Evolutionary conservation across 768 basidiomycete species (phyloP), one percentile per base, ranked within the genome.

Genomic region (Auricularia auricula-judae): DNA sequence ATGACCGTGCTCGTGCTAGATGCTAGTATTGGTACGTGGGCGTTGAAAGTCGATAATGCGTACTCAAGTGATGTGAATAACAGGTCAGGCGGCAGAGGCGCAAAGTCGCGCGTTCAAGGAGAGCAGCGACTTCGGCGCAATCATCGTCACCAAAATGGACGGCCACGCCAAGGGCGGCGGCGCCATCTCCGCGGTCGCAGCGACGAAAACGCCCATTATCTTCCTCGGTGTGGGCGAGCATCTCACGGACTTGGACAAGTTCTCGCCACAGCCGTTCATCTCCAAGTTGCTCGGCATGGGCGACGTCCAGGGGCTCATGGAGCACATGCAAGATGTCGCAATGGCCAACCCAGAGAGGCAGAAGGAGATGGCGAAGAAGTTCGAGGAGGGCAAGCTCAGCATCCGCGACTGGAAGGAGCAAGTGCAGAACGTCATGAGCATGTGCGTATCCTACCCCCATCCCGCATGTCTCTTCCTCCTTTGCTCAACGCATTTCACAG

Each of bases 181-280:
- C 29, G 97, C 97, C 36, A 98, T 99, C 66, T 99, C 97, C 56
- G 96, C 96, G 96, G 97, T 99, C 58, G 97, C 97, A n/a, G 96
- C 88, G 2, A 99, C 97, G 3, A 91, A 93, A 72, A 99, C 97
- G 23, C 97, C 97, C 0, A 98, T 99, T 71, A 98, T 98, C 70
- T 99, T 99, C 78, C 84, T 98, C 23, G 97, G 97, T 70, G 92
- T 94, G 4, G 97, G 97, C 66, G 97, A 99, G 74, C 97, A 98
- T 76, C 78, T 99, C n/a, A 83, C 95, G 66, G 97, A 99, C 75
- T 86, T 99, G 5, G 97, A 99, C 74, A 84, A 88, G 65, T 99
- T 99, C 75, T 85, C 91, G 3, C 97, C 97, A 0, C 88, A 96
- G 68, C 95, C 97, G 11, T 99, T 99, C 77, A 91, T 99, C 69